A percentile compares a stretch with the other conserved stretches of the same genome.
These are phyloP conservation scores for Ambispora gerdemannii DNA, from an alignment of 192 early-diverging fungal genomes.

Conservation along the genomic window DNA sequence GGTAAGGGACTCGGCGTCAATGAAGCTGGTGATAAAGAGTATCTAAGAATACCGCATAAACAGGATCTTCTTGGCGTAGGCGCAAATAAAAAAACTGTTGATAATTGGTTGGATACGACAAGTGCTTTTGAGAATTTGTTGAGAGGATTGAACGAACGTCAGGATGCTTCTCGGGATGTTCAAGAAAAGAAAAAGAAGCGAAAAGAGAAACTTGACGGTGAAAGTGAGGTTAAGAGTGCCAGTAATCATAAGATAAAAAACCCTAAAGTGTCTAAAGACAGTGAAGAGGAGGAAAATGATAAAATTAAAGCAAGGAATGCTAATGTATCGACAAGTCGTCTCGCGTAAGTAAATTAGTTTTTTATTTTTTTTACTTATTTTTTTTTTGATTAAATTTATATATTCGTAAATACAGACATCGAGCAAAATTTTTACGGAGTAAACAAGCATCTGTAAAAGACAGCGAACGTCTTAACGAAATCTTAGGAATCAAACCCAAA, in stretches of 20 bases:
- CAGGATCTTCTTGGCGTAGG: slow-evolving; percentile 87
- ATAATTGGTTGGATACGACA: slow-evolving; percentile 95
- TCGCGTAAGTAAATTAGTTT: not conserved
- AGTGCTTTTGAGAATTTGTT: slow-evolving; percentile 81
- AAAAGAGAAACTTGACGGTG: slow-evolving; percentile 35
- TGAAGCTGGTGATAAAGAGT: slow-evolving; percentile 77
- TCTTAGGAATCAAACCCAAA: slow-evolving; percentile 54
- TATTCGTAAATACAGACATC: slow-evolving; percentile 14
- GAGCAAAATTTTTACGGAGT: slow-evolving; percentile 36
- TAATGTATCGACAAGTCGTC: not conserved
- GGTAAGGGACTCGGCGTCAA: slow-evolving; percentile 90
- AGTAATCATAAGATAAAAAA: slow-evolving; percentile 23
- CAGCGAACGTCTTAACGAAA: slow-evolving; percentile 47
- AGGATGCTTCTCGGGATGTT: slow-evolving; percentile 42
- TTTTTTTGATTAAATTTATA: too few relatives aligned
- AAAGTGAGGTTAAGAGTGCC: slow-evolving; percentile 37
- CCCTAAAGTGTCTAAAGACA: slow-evolving; percentile 38
- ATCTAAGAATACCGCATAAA: slow-evolving; percentile 87
- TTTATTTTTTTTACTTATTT: not conserved
- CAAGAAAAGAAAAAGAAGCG: slow-evolving; percentile 36
- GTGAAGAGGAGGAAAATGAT: slow-evolving; percentile 40
- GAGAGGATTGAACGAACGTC: slow-evolving; percentile 69
- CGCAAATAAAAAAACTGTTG: slow-evolving; percentile 76
- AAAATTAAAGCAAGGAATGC: slow-evolving; percentile 42
- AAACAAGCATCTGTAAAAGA: slow-evolving; percentile 49